Base-by-base conservation (phyloP, 2,329 filamentous ascomycete species). In the Penicillium capsulatum region DNA sequence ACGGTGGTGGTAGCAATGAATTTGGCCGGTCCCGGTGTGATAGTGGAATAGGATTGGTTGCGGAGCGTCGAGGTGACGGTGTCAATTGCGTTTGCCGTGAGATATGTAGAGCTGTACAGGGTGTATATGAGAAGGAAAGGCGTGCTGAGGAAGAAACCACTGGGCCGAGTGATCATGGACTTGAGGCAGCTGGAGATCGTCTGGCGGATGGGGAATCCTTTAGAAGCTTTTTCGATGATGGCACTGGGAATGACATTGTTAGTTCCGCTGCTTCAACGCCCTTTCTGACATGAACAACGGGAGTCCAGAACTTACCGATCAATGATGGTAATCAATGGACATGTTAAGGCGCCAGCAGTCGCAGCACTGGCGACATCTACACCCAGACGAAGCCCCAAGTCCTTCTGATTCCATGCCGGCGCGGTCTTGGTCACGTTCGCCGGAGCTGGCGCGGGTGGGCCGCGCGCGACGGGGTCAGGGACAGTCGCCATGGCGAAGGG, bases 31-130 rank as follows among this genome's bases (percentile, higher is more conserved):
- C 89, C 89, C 7, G 84, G 74, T 1, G 86, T 90, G 19, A 87
- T 81, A 51, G 57, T 57, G 7, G 54, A 69, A 5, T 84, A 77
- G 22, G 80, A 70, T 11, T 70, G 66, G 57, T 77, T 68, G 34
- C 70, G 64, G 10, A 80, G 52, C 2, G 84, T 88, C 4, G 86
- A 83, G 31, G 80, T 59, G n/a, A 79, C 64, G 0, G 91, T 96
- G 69, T 97, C 91, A 60, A 95, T 80, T 9, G 77, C 69, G 70
- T 96, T 96, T 48, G 91, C 90, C 1, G 86, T 88, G 9, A 92
- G 70, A 70, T 96, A 96, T 43, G 91, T 97, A 51, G 86, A 83
- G 45, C 82, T 86, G 73, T 96, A 97, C 30, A 94, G 73, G 37
- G 70, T 69, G 42, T 72, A 72, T 40, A 74, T 72, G 15, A 74